phyloP scores from a whole-genome alignment of 352 stramenopile genomes.

The Globisporangium echinulatum region DNA sequence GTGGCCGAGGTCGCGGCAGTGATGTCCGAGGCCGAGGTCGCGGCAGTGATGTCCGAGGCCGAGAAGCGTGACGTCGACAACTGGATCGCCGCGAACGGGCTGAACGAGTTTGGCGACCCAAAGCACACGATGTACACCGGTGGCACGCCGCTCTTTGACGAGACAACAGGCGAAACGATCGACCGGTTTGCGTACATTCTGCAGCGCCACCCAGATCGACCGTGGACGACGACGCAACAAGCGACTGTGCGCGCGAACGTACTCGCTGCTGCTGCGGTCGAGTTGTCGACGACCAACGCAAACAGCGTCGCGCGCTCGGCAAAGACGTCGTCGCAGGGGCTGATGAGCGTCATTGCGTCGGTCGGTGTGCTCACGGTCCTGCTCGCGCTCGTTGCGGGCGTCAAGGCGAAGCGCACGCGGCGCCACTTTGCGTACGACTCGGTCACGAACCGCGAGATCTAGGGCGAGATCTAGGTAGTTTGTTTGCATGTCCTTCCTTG shows the following conservation, averaged over 20 bases:
- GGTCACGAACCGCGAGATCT: conserved; percentile 28
- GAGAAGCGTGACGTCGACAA: conserved; percentile 28
- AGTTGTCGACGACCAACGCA: conserved; percentile 1
- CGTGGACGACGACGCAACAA: conserved; percentile 32
- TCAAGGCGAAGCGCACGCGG: conserved; percentile 21
- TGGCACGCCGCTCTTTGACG: conserved; percentile 76
- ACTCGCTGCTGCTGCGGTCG: conserved; percentile 3
- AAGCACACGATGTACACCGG: conserved; percentile 45
- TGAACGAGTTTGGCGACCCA: conserved; percentile 10
- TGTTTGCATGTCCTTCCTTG: neutral
- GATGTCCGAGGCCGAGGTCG: conserved; percentile 1
- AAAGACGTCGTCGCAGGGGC: neutral
- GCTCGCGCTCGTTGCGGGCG: conserved; percentile 21
- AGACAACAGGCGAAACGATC: conserved; percentile 40
- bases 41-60: conserved; percentile 1
- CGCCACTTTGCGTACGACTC: conserved; percentile 53
- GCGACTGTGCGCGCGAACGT: neutral
- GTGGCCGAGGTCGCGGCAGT: neutral
- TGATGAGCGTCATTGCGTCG: conserved; percentile 15
- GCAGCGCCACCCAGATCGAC: conserved; percentile 37
- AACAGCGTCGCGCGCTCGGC: neutral
- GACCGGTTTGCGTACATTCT: conserved; percentile 72
- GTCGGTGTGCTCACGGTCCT: conserved; percentile 21
- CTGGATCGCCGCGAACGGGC: conserved; percentile 8
- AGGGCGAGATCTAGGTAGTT: neutral